These are phyloP conservation scores for Zalaria sp. DNA, from an alignment of 2,329 filamentous ascomycete genomes.

Conservation along the genomic window DNA sequence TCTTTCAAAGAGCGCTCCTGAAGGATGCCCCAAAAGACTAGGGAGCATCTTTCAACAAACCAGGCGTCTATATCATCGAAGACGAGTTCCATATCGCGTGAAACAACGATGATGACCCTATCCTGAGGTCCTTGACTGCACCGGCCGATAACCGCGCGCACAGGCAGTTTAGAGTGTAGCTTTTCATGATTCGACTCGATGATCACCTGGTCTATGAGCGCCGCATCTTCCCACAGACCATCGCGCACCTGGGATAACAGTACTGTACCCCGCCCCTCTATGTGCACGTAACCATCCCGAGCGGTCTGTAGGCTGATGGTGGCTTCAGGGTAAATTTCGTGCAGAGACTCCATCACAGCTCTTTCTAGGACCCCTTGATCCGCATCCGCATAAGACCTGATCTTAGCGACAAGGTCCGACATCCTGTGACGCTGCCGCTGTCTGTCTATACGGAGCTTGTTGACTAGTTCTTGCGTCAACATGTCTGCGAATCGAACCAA, in stretches of 20 bases:
- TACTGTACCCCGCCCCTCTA: slow-evolving; percentile 16
- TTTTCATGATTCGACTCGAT: slow-evolving; percentile 19
- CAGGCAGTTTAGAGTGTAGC: slow-evolving; percentile 13
- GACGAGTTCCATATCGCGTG: slow-evolving; percentile 26
- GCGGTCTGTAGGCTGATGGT: slow-evolving; percentile 14
- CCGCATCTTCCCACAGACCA: slow-evolving; percentile 31
- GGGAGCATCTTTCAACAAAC: slow-evolving; percentile 29
- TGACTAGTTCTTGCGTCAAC: slow-evolving; percentile 28
- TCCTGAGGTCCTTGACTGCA: slow-evolving; percentile 19
- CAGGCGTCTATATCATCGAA: slow-evolving; percentile 34
- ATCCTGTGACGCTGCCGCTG: slow-evolving; percentile 26
- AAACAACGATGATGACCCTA: slow-evolving; percentile 24
- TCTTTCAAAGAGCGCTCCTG: slow-evolving; percentile 26
- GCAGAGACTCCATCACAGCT: slow-evolving; percentile 17
- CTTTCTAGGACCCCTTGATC: slow-evolving; percentile 11
- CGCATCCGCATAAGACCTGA: slow-evolving; percentile 6
- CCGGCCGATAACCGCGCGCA: slow-evolving; percentile 24
- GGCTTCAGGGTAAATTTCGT: slow-evolving; percentile 20
- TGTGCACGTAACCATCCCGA: slow-evolving; percentile 11
- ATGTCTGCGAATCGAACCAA: slow-evolving; percentile 24
- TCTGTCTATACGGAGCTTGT: slow-evolving; percentile 22
- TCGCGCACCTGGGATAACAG: slow-evolving; percentile 17
- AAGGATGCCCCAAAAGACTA: slow-evolving; percentile 22
- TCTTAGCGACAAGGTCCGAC: slow-evolving; percentile 18
- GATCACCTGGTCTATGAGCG: slow-evolving; percentile 26